A percentile compares a stretch with the other conserved stretches of the same genome.
These are phyloP conservation scores for Paraleonurus japonicus DNA, from an alignment of 257 asterid species.

Conservation along the genomic window DNA sequence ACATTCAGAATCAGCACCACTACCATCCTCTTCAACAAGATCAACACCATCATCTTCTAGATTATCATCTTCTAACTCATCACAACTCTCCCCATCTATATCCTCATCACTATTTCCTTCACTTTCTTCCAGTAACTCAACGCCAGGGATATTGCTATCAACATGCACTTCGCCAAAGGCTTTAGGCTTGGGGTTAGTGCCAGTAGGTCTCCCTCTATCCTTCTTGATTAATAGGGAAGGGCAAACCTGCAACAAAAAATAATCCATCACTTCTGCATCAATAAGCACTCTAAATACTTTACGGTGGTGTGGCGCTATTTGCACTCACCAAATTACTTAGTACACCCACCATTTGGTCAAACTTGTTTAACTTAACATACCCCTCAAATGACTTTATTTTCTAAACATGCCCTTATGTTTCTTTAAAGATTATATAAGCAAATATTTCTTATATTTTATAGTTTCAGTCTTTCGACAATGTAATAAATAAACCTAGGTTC, in stretches of 20 bases:
- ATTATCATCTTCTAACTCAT: slow-evolving; percentile 30
- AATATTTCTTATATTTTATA: too few species aligned
- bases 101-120: slow-evolving; percentile 48
- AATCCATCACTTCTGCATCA: neutral
- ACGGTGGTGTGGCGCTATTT: too few species aligned
- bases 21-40: slow-evolving; percentile 32
- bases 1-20: slow-evolving; percentile 36
- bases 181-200: slow-evolving; percentile 76
- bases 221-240: slow-evolving; percentile 84
- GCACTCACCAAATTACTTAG: too few species aligned
- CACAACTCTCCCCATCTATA: slow-evolving; percentile 29
- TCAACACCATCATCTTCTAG: slow-evolving; percentile 36
- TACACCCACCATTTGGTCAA: too few species aligned
- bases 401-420: too few species aligned
- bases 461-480: too few species aligned
- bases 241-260: slow-evolving; percentile 61
- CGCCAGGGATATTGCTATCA: slow-evolving; percentile 64
- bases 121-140: slow-evolving; percentile 70
- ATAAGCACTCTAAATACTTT: too few species aligned
- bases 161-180: slow-evolving; percentile 86
- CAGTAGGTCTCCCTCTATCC: slow-evolving; percentile 83
- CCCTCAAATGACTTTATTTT: too few species aligned
- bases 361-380: too few species aligned
- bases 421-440: too few species aligned
- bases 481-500: too few species aligned